A percentile compares a stretch with the other conserved stretches of the same genome.
Evolutionary conservation across 345 rosid genomes (phyloP).

Genomic region (Eucalyptus rudis): DNA sequence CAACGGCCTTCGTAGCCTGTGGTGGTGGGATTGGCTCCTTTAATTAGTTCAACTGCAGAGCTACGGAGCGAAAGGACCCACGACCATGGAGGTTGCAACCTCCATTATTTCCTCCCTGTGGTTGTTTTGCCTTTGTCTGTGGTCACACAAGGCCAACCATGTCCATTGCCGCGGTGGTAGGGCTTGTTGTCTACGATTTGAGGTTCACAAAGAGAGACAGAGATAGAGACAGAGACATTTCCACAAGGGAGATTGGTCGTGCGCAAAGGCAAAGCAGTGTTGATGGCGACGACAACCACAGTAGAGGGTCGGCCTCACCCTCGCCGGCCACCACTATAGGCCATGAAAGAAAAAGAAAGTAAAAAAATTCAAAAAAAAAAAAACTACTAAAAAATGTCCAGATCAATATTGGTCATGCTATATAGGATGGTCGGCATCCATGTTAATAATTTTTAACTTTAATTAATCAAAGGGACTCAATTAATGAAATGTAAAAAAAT

Average conservation of each 20-base stretch:
- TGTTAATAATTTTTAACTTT: too few relatives aligned
- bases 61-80: background rate
- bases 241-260: background rate
- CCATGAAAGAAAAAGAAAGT: background rate
- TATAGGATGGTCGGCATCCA: fast-evolving
- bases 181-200: background rate
- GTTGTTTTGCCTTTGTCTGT: background rate
- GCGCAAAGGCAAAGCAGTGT: background rate
- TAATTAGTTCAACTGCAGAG: background rate
- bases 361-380: too few relatives aligned
- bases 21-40: background rate
- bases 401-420: too few relatives aligned
- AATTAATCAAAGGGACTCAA: too few relatives aligned
- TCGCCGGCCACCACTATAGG: background rate
- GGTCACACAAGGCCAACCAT: background rate
- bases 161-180: background rate
- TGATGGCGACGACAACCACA: background rate
- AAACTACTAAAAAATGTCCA: background rate
- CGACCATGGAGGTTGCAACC: background rate
- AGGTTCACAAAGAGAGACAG: background rate
- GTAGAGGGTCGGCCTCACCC: background rate
- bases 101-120: background rate
- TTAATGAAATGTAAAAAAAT: too few relatives aligned
- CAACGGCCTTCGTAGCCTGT: background rate
- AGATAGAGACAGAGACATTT: background rate